phyloP scores from a whole-genome alignment of 179 eudicot species.

The Corrigiola litoralis region DNA sequence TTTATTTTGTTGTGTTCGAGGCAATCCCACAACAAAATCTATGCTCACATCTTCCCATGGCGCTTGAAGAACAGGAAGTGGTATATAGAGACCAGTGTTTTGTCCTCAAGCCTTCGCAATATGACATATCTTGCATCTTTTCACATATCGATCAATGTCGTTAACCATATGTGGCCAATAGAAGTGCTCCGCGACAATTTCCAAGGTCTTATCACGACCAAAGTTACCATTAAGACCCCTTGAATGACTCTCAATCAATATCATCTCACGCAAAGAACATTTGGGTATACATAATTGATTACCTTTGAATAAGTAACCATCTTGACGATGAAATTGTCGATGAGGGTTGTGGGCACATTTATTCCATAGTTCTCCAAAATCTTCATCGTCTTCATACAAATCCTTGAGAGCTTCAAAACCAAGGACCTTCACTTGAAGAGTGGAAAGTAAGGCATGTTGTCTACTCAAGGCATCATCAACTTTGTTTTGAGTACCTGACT shows the following conservation, averaged over 20 bases:
- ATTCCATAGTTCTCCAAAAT: not conserved
- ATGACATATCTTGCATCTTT: not conserved
- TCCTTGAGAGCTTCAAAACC: conserved; percentile 4
- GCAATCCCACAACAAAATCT: conserved; percentile 18
- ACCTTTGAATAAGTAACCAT: conserved; percentile 7
- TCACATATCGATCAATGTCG: not conserved
- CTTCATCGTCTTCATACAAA: not conserved
- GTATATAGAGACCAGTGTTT: not conserved
- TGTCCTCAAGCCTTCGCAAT: not conserved
- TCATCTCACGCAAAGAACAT: conserved; percentile 1
- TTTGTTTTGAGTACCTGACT: not conserved
- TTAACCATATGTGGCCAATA: conserved; percentile 3
- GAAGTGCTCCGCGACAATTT: not conserved
- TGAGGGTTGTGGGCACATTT: not conserved
- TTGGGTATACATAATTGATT: conserved; percentile 1
- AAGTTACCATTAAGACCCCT: conserved; percentile 14
- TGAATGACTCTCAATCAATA: not conserved
- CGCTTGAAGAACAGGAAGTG: not conserved
- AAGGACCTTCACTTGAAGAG: not conserved
- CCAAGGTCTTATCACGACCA: not conserved
- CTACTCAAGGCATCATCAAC: not conserved
- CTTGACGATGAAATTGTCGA: not conserved
- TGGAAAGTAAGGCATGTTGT: not conserved
- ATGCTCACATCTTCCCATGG: conserved; percentile 13
- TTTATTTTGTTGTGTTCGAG: not conserved